A percentile compares a stretch with the other conserved stretches of the same genome.
Conservation (phyloP, 208 protist species). For the Leishmania tarentolae region DNA sequence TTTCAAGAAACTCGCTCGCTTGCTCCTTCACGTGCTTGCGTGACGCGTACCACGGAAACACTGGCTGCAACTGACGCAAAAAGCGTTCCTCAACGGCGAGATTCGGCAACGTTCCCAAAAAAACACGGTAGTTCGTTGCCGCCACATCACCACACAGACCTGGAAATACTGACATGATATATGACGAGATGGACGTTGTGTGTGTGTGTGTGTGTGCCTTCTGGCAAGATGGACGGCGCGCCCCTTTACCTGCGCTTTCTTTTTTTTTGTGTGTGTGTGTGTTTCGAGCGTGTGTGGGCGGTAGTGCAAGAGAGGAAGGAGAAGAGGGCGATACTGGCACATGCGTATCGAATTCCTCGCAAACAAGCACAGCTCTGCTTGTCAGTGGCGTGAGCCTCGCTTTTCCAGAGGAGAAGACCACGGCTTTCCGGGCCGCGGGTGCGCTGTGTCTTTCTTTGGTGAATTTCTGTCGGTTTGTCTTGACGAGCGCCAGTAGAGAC, state of each 20-base stretch:
- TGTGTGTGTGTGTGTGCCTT: background rate
- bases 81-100: constrained; percentile 79
- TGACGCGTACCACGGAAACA: constrained; percentile 84
- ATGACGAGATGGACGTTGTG: background rate
- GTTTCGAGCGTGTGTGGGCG: background rate
- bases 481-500: background rate
- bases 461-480: background rate
- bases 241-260: background rate
- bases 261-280: too few species aligned
- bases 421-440: background rate
- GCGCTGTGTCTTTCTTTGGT: background rate
- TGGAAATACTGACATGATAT: constrained; percentile 64
- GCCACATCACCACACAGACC: constrained; percentile 85
- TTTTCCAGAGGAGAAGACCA: background rate
- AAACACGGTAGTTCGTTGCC: constrained; percentile 69
- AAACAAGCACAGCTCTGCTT: background rate
- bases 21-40: constrained; percentile 89
- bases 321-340: background rate
- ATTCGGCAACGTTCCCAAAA: constrained; percentile 74
- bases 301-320: background rate
- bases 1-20: constrained; percentile 88
- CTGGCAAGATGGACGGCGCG: background rate
- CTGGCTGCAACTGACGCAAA: constrained; percentile 75
- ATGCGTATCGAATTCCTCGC: background rate
- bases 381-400: background rate